phyloP scores from a whole-genome alignment of 176 grass and related monocot genomes.

The Tillandsia fasciculata region DNA sequence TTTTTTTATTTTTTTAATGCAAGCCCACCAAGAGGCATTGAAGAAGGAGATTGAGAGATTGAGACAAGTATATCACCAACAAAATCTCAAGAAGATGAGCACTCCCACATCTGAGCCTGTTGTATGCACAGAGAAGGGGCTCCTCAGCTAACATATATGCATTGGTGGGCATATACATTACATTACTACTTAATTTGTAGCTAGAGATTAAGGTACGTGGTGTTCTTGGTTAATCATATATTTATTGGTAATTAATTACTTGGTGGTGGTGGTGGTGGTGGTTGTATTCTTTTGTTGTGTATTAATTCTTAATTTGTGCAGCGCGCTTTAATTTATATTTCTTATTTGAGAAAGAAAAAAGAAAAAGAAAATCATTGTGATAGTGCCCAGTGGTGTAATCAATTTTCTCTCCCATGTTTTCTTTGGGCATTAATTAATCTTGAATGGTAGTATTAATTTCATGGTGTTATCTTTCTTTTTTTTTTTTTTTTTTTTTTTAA shows the following conservation, averaged over 20 bases:
- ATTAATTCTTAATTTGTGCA: constrained; percentile 7
- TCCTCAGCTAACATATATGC: constrained; percentile 13
- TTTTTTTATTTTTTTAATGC: background rate
- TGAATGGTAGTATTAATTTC: no score
- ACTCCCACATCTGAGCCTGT: constrained; percentile 12
- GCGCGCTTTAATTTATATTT: constrained; percentile 20
- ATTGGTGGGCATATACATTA: background rate
- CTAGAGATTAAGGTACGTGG: no score
- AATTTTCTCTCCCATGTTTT: no score
- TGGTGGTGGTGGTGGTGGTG: background rate
- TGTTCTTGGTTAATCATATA: no score
- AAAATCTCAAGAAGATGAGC: constrained; percentile 28
- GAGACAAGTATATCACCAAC: constrained; percentile 65
- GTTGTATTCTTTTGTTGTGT: constrained; percentile 3
- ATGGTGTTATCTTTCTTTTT: no score
- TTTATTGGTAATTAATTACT: background rate
- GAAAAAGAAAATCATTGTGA: no score
- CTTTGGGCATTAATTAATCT: no score
- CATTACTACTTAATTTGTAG: no score
- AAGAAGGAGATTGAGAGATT: constrained; percentile 76
- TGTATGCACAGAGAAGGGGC: constrained; percentile 24
- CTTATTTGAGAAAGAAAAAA: background rate
- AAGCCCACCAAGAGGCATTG: constrained; percentile 69
- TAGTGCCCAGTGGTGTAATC: no score
- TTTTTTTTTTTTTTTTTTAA: no score